Conservation (phyloP, 148 eudicot species). For the Cornus florida region DNA sequence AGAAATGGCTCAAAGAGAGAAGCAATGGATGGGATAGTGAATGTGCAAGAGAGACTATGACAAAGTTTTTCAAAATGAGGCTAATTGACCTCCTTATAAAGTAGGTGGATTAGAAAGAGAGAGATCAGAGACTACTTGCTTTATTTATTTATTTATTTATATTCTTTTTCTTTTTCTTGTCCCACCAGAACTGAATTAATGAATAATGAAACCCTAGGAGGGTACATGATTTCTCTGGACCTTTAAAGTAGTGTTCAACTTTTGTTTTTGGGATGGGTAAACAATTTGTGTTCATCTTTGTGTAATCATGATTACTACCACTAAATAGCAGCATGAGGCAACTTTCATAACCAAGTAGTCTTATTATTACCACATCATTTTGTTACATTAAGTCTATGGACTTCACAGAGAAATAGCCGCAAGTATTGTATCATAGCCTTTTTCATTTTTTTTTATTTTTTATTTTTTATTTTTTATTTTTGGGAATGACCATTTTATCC, state of each 20-base stretch:
- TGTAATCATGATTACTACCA: slow-evolving; percentile 9
- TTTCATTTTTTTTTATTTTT: too few species aligned
- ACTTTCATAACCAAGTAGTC: slow-evolving; percentile 12
- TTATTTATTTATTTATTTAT: too few species aligned
- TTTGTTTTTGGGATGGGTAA: slow-evolving; percentile 16
- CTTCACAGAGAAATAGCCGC: too few species aligned
- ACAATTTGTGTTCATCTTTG: slow-evolving; percentile 8
- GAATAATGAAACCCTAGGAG: slow-evolving; percentile 11
- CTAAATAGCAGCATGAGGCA: not conserved
- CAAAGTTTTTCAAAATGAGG: slow-evolving; percentile 14
- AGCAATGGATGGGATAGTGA: not conserved
- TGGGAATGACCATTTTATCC: too few species aligned
- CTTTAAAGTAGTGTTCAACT: slow-evolving; percentile 27
- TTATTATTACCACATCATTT: slow-evolving; percentile 45
- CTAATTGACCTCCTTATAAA: slow-evolving; percentile 29
- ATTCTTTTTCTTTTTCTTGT: too few species aligned
- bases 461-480: too few species aligned
- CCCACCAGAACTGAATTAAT: slow-evolving; percentile 1
- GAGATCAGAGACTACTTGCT: too few species aligned
- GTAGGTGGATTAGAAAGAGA: slow-evolving; percentile 11
- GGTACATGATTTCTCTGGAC: slow-evolving; percentile 28
- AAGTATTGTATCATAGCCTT: too few species aligned
- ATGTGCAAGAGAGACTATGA: not conserved
- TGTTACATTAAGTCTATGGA: not conserved
- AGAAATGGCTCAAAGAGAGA: not conserved